A percentile compares a stretch with the other conserved stretches of the same genome.
These are phyloP conservation scores for Arachis hypogaea DNA, from an alignment of 306 rosid species.

Conservation along the genomic window DNA sequence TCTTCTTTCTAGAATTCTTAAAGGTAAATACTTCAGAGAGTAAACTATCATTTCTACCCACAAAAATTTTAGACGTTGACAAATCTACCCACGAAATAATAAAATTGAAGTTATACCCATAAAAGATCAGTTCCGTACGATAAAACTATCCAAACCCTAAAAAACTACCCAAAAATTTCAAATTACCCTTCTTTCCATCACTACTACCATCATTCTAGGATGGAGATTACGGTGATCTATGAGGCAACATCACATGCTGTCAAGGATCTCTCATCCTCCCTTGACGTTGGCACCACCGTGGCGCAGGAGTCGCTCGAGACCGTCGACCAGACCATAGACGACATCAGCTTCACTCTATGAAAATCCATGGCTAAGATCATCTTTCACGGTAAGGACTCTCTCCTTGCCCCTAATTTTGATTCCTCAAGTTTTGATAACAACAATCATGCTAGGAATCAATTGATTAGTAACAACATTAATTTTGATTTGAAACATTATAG, in stretches of 20 bases:
- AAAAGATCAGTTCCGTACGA: too few species aligned
- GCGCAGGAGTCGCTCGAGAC: constrained; percentile 94
- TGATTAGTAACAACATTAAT: constrained; percentile 46
- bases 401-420: constrained; percentile 52
- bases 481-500: constrained; percentile 65
- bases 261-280: constrained; percentile 68
- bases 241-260: constrained; percentile 94
- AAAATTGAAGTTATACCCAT: too few species aligned
- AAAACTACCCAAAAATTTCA: too few species aligned
- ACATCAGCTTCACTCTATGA: constrained; percentile 86
- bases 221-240: constrained; percentile 77
- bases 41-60: too few species aligned
- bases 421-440: constrained; percentile 44
- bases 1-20: too few species aligned
- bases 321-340: constrained; percentile 91
- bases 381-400: constrained; percentile 76
- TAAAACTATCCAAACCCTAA: too few species aligned
- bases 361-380: constrained; percentile 83
- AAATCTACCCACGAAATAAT: too few species aligned
- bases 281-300: constrained; percentile 83
- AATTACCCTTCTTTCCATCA: neutral
- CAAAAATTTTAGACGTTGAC: too few species aligned
- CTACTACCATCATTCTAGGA: constrained; percentile 34
- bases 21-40: too few species aligned
- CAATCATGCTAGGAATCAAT: constrained; percentile 24